These are phyloP conservation scores for Anthracocystis setariae DNA, from an alignment of 1,284 basidiomycete genomes.

Conservation along the genomic window DNA sequence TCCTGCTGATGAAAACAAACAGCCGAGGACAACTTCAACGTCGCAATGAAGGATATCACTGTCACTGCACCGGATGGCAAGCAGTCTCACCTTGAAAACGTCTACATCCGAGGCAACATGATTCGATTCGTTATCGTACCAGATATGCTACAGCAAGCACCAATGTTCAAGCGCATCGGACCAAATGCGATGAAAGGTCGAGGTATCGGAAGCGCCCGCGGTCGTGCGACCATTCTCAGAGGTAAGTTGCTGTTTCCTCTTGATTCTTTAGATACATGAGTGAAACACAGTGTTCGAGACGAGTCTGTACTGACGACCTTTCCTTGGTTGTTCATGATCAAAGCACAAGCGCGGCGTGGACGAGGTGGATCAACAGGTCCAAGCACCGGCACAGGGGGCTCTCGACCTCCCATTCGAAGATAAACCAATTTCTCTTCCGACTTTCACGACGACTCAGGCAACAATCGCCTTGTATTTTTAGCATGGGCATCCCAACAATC, in stretches of 20 bases:
- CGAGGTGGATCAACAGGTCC: slow-evolving; percentile 32
- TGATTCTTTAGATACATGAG: background rate
- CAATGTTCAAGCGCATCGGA: slow-evolving; percentile 99
- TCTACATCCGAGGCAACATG: slow-evolving; percentile 98
- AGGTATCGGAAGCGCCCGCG: slow-evolving; percentile 97
- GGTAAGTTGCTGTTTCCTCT: slow-evolving; percentile 65
- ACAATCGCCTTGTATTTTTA: slow-evolving; percentile 33
- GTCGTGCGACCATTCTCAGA: slow-evolving; percentile 94
- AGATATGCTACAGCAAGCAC: slow-evolving; percentile 98
- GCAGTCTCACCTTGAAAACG: slow-evolving; percentile 98
- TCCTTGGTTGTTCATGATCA: background rate
- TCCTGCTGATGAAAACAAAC: slow-evolving; percentile 3
- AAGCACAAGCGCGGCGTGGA: slow-evolving; percentile 52
- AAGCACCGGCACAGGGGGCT: slow-evolving; percentile 5
- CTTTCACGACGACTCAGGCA: background rate
- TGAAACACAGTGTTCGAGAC: too few species aligned
- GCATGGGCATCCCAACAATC: slow-evolving; percentile 7
- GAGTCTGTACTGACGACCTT: background rate
- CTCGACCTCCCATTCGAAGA: slow-evolving; percentile 36
- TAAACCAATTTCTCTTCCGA: slow-evolving; percentile 5
- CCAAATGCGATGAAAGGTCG: slow-evolving; percentile 98
- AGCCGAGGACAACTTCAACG: slow-evolving; percentile 99
- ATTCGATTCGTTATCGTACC: slow-evolving; percentile 93
- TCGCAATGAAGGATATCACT: slow-evolving; percentile 94
- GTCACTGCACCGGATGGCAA: slow-evolving; percentile 97